These are phyloP conservation scores for Cystobasidium onofrii DNA, from an alignment of 768 basidiomycete genomes.

Conservation along the genomic window DNA sequence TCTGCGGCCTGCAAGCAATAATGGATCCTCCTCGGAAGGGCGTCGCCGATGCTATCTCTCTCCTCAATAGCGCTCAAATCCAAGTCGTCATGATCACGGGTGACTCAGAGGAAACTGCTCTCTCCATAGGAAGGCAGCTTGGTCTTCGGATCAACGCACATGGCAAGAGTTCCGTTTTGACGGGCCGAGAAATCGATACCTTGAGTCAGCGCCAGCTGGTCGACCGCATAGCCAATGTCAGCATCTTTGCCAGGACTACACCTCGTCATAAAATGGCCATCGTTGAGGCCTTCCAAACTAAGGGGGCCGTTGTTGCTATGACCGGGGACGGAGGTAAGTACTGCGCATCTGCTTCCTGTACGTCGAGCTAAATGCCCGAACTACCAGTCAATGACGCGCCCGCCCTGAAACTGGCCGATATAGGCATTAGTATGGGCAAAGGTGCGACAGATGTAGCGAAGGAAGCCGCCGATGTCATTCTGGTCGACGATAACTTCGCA, in stretches of 20 bases:
- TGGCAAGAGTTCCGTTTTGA: slow-evolving; percentile 51
- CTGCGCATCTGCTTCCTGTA: no score
- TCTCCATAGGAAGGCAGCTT: slow-evolving; percentile 76
- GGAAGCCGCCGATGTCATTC: slow-evolving; percentile 92
- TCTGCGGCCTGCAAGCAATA: slow-evolving; percentile 92
- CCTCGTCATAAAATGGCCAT: slow-evolving; percentile 98
- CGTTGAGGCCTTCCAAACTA: slow-evolving; percentile 80
- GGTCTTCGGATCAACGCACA: slow-evolving; percentile 61
- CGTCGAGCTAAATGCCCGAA: not conserved
- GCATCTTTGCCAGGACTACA: slow-evolving; percentile 89
- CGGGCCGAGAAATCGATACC: slow-evolving; percentile 74
- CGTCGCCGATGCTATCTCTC: slow-evolving; percentile 76
- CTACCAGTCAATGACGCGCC: slow-evolving; percentile 69
- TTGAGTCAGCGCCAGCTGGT: slow-evolving; percentile 70
- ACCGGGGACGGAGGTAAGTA: slow-evolving; percentile 83
- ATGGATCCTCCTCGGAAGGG: slow-evolving; percentile 87
- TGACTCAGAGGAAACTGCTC: slow-evolving; percentile 80
- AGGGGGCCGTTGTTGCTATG: slow-evolving; percentile 90
- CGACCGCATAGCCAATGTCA: slow-evolving; percentile 70
- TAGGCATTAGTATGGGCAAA: slow-evolving; percentile 95
- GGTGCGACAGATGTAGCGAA: slow-evolving; percentile 98
- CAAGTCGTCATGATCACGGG: slow-evolving; percentile 99
- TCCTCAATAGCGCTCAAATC: slow-evolving; percentile 75
- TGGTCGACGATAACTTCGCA: slow-evolving; percentile 94
- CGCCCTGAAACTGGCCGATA: slow-evolving; percentile 94